phyloP scores from a whole-genome alignment of 2,329 filamentous ascomycete genomes.

The Aspergillus fijiensis region DNA sequence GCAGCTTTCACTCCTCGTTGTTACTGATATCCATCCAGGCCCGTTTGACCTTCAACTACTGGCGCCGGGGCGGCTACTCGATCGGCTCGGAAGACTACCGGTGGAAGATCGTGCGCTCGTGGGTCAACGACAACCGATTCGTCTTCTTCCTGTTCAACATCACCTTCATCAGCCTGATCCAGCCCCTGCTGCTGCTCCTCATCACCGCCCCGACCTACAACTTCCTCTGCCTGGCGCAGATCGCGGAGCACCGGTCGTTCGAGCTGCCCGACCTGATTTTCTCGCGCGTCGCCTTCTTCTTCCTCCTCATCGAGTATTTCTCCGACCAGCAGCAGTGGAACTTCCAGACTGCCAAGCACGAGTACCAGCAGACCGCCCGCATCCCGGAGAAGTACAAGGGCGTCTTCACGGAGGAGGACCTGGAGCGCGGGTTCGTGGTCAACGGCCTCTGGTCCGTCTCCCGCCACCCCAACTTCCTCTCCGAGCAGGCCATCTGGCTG shows the following conservation, averaged over 20 bases:
- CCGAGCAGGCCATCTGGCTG: constrained; percentile 89
- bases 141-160: constrained; percentile 84
- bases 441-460: constrained; percentile 83
- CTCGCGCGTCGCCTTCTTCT: constrained; percentile 54
- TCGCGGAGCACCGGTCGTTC: constrained; percentile 56
- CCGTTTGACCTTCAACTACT: constrained; percentile 94
- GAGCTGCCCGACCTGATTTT: constrained; percentile 61
- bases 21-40: constrained; percentile 47
- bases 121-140: constrained; percentile 65
- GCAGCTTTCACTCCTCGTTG: not conserved
- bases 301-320: constrained; percentile 69
- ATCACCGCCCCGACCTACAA: constrained; percentile 82
- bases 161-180: constrained; percentile 80
- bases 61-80: constrained; percentile 87
- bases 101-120: constrained; percentile 73
- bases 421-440: constrained; percentile 86
- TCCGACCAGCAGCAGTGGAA: constrained; percentile 93
- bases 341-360: constrained; percentile 77
- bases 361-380: constrained; percentile 72
- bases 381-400: constrained; percentile 56
- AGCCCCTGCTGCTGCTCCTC: constrained; percentile 77
- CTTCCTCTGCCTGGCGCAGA: constrained; percentile 69
- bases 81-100: constrained; percentile 93
- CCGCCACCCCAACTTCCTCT: constrained; percentile 91
- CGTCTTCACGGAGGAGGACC: constrained; percentile 65